Evolutionary conservation across 164 flowering plant species (phyloP), one percentile per base, ranked within the genome.

Genomic region (Stephania yunnanensis): DNA sequence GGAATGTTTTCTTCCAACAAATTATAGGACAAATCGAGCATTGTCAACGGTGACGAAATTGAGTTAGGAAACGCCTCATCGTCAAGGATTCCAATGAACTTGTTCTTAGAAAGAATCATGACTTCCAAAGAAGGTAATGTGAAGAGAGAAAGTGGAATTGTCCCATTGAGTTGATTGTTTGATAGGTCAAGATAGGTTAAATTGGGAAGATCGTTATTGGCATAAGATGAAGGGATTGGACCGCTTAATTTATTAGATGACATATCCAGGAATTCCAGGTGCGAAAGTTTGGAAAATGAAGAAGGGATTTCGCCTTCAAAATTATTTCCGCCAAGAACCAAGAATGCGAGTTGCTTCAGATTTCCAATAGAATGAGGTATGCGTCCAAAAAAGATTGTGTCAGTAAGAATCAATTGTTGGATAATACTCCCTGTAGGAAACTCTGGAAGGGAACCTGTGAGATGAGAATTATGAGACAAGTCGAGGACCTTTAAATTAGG

Each of bases 321-420:
- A 50, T 50, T 50, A 15, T 50, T 50, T 3, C 15, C 12, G 2
- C 55, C 15, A 15, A 50, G 55, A 15, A 7, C 55, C 55, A 50
- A 11, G 15, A 8, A 50, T 15, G 15, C 15, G 55, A 50, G 55
- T 74, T 75, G 10, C 70, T 11, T 52, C 46, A 87, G 84, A 1
- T 72, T 74, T 7, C 58, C 71, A 71, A 86, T 46, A 0, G 85
- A 79, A 0, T 46, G 20, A 1, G 89, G 87, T 50, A 87, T 30
- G 20, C 10, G 6, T 10, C 89, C 90, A 0, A 80, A 75, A 53
- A 87, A 82, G 3, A 50, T 73, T 3, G 87, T 86, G 22, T 10
- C 2, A 0, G 78, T 68, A 11, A 87, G 77, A 0, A 71, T 3
- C 75, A 87, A 64, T 25, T 15, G 74, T 12, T 72, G 78, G 44